Evolutionary conservation across 2,329 filamentous ascomycete species (phyloP), one percentile per base, ranked within the genome.

Genomic region (Scytalidium lignicola): DNA sequence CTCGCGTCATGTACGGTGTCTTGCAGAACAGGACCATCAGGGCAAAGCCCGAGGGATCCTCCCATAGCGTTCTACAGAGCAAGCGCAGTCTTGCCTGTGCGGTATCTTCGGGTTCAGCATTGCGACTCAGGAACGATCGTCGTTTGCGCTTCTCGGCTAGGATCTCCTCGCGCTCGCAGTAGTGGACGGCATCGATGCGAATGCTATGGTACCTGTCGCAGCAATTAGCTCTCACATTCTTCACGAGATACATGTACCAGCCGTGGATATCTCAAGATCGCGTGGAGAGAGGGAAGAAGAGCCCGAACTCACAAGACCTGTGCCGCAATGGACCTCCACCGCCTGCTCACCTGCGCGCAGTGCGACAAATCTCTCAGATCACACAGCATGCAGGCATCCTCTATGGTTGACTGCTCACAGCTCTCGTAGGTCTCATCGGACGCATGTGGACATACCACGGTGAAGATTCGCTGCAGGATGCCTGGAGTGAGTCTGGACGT

Each of bases 171-270:
- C 88, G 85, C 55, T 87, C 83, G 73, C 92, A 97, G 71, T 96
- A 96, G 70, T 97, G 92, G 26, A 96, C 91, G 17, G 88, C 81
- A 65, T 97, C 92, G 65, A 97, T 93, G 51, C 91, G 88, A 57
- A 97, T 84, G 72, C 90, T 91, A 61, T 85, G 84, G 67, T 95
- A 95, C 57, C 89, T 95, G 48, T 42, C 51, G 26, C 32, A 23
- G 41, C n/a, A 43, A 21, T 40, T 43, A 26, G 29, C 9, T 21
- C 41, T 18, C 3, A 18, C 10, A 5, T 26, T 26, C 10, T 10
- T 10, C 23, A 6, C 10, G 23, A 26, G 10, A 26, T 26, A 10
- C 23, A 26, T 26, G 10, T 10, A 26, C 23, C 5, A 26, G 23
- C 23, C 10, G 23, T 26, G 10, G 23, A 26, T 26, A 26, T 5